Conservation (phyloP, 805 yeast species). For the Yamadazyma sp. region DNA sequence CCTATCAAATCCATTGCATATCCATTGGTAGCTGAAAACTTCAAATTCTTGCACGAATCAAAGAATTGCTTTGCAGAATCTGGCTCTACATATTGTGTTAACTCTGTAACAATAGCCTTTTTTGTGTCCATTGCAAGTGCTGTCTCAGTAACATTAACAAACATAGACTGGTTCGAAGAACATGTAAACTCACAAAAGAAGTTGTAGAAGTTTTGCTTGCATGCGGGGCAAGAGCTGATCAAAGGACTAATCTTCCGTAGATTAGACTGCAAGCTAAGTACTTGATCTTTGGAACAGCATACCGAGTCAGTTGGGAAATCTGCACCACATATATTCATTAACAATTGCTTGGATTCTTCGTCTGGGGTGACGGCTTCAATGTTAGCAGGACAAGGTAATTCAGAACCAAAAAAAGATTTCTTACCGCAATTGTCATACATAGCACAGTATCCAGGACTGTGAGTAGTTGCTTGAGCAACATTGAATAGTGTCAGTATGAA, state of each 20-base stretch:
- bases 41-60: slow-evolving; percentile 84
- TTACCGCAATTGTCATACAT: slow-evolving; percentile 75
- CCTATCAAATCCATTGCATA: slow-evolving; percentile 96
- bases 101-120: slow-evolving; percentile 64
- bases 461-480: slow-evolving; percentile 17
- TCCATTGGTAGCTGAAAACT: slow-evolving; percentile 93
- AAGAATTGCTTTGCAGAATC: slow-evolving; percentile 63
- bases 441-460: slow-evolving; percentile 49
- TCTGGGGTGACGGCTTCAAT: slow-evolving; percentile 49
- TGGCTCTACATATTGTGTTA: slow-evolving; percentile 61
- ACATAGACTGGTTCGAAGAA: slow-evolving; percentile 76
- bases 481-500: neutral
- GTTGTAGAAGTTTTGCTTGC: slow-evolving; percentile 78
- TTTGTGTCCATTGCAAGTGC: slow-evolving; percentile 50
- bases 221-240: slow-evolving; percentile 75
- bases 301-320: slow-evolving; percentile 54
- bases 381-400: slow-evolving; percentile 74
- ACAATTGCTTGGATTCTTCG: slow-evolving; percentile 40
- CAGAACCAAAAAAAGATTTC: slow-evolving; percentile 71
- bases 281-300: slow-evolving; percentile 74
- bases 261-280: slow-evolving; percentile 53
- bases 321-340: slow-evolving; percentile 70
- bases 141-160: slow-evolving; percentile 64
- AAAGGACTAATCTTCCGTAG: slow-evolving; percentile 42
- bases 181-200: slow-evolving; percentile 89